Base-by-base conservation (phyloP, 2,329 filamentous ascomycete species). In the Spiromastix sp. region DNA sequence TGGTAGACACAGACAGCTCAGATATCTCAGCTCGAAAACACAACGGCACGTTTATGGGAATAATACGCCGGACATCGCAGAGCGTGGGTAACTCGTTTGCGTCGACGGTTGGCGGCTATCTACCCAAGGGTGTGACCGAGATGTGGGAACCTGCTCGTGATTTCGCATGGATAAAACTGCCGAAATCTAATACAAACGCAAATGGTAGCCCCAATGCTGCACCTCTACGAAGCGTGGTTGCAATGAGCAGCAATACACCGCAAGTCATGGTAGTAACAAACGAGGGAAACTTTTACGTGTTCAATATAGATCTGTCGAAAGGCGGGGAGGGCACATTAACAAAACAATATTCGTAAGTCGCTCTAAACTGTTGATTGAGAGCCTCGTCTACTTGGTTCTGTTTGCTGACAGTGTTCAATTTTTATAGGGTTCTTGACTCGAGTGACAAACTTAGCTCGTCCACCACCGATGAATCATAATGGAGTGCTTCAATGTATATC, bases 261-360 rank as follows among this genome's bases (percentile, higher is more conserved):
- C 87, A 96, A 51, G 84, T 98, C 32, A 96, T 98, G 87, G 85
- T 96, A 0, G 87, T 95, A 10, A 98, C 91, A 0, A 95, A 82
- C 48, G 91, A 98, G 55, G 91, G 91, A 7, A 81, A 81, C 16
- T 96, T 95, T 53, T 94, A 91, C 49, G 81, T 96, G 19, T 98
- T 89, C 61, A 89, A 85, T 45, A 86, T 98, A 36, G 87, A 98
- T 56, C 75, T 98, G 67, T 87, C 93, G 48, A 83, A 84, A 42
- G 91, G 91, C 12, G 91, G 91, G 16, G 91, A 98, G 61, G 91
- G 91, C 0, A 84, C 82, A 32, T 62, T 98, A 48, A 79, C 87
- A 34, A 93, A 93, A 57, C 85, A 93, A 55, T 94, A 86, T 57
- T 93, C 85, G 85, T 94, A 67, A 71, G 86, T 17, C 18, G 34